Evolutionary conservation across 495 filamentous ascomycete species (phyloP), one percentile per base, ranked within the genome.

Genomic region (Penicillium cosmopolitanum): DNA sequence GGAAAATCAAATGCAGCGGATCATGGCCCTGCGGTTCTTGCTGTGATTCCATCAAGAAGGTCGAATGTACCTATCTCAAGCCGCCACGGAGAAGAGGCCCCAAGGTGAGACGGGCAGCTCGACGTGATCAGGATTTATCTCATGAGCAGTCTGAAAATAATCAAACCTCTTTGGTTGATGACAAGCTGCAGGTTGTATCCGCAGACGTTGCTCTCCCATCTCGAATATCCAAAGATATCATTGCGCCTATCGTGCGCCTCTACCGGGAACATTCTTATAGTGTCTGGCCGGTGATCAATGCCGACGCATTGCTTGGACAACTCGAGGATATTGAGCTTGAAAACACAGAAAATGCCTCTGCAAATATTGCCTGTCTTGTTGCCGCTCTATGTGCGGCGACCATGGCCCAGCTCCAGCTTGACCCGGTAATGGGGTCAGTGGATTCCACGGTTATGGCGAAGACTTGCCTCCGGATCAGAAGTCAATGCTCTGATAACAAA

Each of bases 1-100:
- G 72, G 36, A 74, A 74, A 55, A 63, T 74, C 13, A 72, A 69
- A 46, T 74, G 72, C 58, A 69, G 58, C 47, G 72, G 70, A 25
- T 54, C 66, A 9, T 73, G 62, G 66, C 70, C 70, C 23, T 74
- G 72, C 56, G 53, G 65, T 43, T 68, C 68, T 15, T 74, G 72
- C 36, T 57, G 61, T 12, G 35, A 60, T 47, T 61, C 64, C 15
- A 25, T 53, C 13, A 70, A 60, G 18, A 56, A 52, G 23, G 58
- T 69, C 5, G 50, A 31, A 7, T 74, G 72, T 56, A 74, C 72
- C 7, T 74, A 73, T 36, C 36, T 73, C 38, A 71, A 51, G 50
- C 70, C 70, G 5, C 64, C 63, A 9, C 67, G 62, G 46, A 66
- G 66, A 35, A 55, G 69, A 52, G 72, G 72, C 9, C 72, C 72